Evolutionary conservation across 306 rosid species (phyloP), one percentile per base, ranked within the genome.

Genomic region (Oemleria cerasiformis): DNA sequence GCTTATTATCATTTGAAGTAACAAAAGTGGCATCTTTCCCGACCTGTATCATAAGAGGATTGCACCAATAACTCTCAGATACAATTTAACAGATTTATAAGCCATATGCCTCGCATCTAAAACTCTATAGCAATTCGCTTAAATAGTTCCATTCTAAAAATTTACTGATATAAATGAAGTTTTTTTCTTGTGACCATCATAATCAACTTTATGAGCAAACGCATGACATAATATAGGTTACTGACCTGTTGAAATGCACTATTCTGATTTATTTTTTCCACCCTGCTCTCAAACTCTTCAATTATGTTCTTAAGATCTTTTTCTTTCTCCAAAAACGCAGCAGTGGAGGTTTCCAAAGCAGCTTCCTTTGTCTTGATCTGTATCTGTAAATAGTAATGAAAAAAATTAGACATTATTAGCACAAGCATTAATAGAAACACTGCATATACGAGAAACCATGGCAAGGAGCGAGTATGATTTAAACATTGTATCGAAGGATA

Each of bases 251-350:
- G 85, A 70, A 78, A 56, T 79, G 82, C 64, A 79, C 78, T 73
- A 64, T 43, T 76, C 44, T 53, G 85, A 84, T 68, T 83, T 62
- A 86, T 79, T 81, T 89, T 92, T 84, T 80, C 88, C 75, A 86
- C 59, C 70, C 58, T 86, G 68, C 75, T 78, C 77, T 89, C 96
- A 53, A 91, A 77, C 82, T 89, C 96, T 78, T 77, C 80, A 38
- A 91, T 85, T 87, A 82, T 81, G 73, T 77, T 82, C 70, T 84
- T 96, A 63, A 95, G 85, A 80, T 89, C 92, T 73, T 78, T 86
- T 77, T 90, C 96, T 85, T 88, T 89, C 77, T 85, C 83, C 80
- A 72, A 58, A 77, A 80, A 89, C 38, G 86, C 76, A 84, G 75
- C 62, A 64, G 81, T 74, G 62, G 92, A 88, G 66, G 77, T 72